phyloP scores from a whole-genome alignment of 1,284 basidiomycete species.

The Cutaneotrichosporon cyanovorans region DNA sequence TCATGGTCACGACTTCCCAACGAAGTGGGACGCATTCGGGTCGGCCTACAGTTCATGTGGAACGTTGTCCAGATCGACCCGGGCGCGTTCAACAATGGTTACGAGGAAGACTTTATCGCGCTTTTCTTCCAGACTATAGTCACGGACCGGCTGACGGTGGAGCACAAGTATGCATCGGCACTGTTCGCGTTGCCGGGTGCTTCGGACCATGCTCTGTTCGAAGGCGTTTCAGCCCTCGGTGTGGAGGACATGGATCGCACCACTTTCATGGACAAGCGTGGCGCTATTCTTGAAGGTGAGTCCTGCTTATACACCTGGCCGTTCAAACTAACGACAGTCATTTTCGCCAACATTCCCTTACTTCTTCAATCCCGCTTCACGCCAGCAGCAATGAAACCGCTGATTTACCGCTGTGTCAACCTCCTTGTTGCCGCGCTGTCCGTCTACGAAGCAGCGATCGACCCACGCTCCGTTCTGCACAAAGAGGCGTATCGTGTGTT shows the following conservation, averaged over 20 bases:
- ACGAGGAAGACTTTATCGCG: constrained; percentile 52
- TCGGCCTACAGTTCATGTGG: constrained; percentile 63
- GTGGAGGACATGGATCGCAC: constrained; percentile 13
- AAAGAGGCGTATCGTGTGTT: constrained; percentile 32
- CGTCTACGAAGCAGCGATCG: constrained; percentile 16
- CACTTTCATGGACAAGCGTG: constrained; percentile 24
- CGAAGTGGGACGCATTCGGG: constrained; percentile 50
- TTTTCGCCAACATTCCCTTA: constrained; percentile 24
- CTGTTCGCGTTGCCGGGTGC: constrained; percentile 31
- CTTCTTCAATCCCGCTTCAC: constrained; percentile 21
- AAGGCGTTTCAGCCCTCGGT: constrained; percentile 11
- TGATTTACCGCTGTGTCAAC: constrained; percentile 40
- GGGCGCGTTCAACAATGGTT: constrained; percentile 51
- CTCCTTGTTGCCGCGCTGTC: constrained; percentile 6
- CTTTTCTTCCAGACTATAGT: constrained; percentile 56
- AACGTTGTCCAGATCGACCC: constrained; percentile 61
- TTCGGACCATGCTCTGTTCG: constrained; percentile 27
- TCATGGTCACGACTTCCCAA: constrained; percentile 59
- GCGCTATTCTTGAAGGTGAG: constrained; percentile 11
- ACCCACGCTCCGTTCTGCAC: constrained; percentile 21
- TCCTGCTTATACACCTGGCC: neutral
- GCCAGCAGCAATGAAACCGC: constrained; percentile 26
- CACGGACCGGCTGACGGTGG: constrained; percentile 51
- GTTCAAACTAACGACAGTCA: neutral
- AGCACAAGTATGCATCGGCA: constrained; percentile 55